Percentiles rank a stretch among this genome's conserved stretches.
phyloP scores from a whole-genome alignment of 257 asterid species.

The Lantana camara region DNA sequence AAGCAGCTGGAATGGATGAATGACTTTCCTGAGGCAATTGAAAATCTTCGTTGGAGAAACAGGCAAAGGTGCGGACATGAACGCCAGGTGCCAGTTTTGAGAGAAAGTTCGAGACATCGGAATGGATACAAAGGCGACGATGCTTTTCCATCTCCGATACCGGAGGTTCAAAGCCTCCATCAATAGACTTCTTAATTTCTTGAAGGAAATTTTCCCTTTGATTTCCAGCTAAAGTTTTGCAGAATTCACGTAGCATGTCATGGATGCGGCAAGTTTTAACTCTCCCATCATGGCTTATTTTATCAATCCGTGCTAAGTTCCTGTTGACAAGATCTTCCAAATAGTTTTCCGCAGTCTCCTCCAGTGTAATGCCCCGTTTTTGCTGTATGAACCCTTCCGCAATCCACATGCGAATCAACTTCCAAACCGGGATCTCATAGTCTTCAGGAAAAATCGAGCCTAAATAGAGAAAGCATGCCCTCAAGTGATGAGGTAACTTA shows the following conservation, averaged over 20 bases:
- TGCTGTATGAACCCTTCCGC: constrained; percentile 20
- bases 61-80: constrained; percentile 37
- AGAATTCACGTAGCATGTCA: constrained; percentile 30
- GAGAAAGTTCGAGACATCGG: constrained; percentile 23
- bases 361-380: not conserved
- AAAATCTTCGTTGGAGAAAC: constrained; percentile 27
- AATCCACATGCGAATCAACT: constrained; percentile 30
- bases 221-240: constrained; percentile 24
- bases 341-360: constrained; percentile 29
- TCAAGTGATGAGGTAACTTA: constrained; percentile 24
- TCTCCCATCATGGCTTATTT: constrained; percentile 20
- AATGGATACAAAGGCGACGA: constrained; percentile 38
- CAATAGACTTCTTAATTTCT: constrained; percentile 25
- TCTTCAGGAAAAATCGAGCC: constrained; percentile 30
- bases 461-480: constrained; percentile 29
- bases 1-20: constrained; percentile 28
- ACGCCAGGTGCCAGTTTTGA: constrained; percentile 24
- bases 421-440: constrained; percentile 29
- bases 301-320: constrained; percentile 21
- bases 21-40: constrained; percentile 24
- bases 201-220: constrained; percentile 27
- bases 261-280: constrained; percentile 37
- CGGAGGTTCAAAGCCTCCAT: constrained; percentile 17
- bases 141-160: not conserved
- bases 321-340: constrained; percentile 30